Evolutionary conservation across 129 eudicot species (phyloP).

Genomic region (Logfia minima): DNA sequence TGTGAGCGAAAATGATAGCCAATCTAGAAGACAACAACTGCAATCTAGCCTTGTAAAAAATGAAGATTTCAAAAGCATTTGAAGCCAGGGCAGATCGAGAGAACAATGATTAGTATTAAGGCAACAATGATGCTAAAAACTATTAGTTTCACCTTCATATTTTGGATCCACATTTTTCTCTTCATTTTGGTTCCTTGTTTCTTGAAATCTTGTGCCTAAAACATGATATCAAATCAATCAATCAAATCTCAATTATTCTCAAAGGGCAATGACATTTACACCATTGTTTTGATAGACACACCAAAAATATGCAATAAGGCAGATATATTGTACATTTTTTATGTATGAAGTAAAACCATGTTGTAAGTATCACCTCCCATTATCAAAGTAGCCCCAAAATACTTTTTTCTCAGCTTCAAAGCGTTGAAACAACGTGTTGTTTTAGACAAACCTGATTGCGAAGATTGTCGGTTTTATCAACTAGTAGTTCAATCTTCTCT

Average conservation of each 20-base stretch:
- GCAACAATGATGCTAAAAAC: constrained; percentile 36
- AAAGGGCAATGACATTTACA: background rate
- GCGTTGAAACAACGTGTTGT: background rate
- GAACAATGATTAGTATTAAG: constrained; percentile 34
- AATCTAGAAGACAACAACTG: constrained; percentile 7
- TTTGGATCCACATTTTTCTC: constrained; percentile 55
- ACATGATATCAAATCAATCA: background rate
- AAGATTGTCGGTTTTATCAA: constrained; percentile 61
- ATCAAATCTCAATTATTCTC: background rate
- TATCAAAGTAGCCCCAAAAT: background rate
- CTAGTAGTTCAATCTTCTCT: constrained; percentile 60
- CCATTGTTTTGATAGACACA: no score
- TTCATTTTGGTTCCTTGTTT: constrained; percentile 45
- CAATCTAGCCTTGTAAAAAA: background rate
- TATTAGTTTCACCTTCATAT: constrained; percentile 55
- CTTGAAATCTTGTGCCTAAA: constrained; percentile 45
- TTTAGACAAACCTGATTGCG: constrained; percentile 42
- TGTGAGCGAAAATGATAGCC: constrained; percentile 16
- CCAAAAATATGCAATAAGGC: no score
- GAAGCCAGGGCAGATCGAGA: constrained; percentile 38
- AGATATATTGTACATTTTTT: no score
- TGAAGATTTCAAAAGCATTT: constrained; percentile 23
- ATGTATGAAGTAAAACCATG: no score
- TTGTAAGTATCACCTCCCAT: background rate
- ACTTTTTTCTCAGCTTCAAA: constrained; percentile 6